Base-by-base conservation (phyloP, 768 basidiomycete species). In the Leucocoprinus birnbaumii region DNA sequence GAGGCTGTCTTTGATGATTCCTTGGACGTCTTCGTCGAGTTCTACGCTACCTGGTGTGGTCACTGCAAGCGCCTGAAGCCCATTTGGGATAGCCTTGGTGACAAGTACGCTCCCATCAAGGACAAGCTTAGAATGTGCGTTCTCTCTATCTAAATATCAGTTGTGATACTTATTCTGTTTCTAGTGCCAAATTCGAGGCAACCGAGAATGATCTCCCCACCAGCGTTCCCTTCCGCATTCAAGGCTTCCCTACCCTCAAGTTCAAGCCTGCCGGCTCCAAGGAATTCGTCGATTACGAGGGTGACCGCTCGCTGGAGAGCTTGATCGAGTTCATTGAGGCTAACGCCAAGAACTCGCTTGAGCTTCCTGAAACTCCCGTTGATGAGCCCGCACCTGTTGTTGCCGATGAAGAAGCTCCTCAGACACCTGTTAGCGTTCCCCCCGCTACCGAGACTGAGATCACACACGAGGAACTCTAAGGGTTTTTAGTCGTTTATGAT, bases 61-160 rank as follows among this genome's bases (percentile, higher is more conserved):
- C 93, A 94, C 82, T 95, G 94, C 87, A 97, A 97, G 75, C 93
- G 94, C 63, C 84, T 99, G 62, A 91, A 89, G 69, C 96, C 97
- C 11, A 91, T 75, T 38, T 99, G 94, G 93, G 95, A 98, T 57
- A 81, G 77, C 22, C 83, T 99, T 35, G 97, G 82, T 53, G 89
- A 95, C 66, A 88, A 87, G 66, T 98, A 86, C 72, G 81, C 83
- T 44, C 68, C 76, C 51, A 76, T 86, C 68, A 86, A 88, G 72
- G 87, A 94, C 65, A 81, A 80, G 35, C 63, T 97, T 53, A 61
- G 84, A 62, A 94, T 96, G 94, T 95, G 69, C 48, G 80, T 71
- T 3, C n/a, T 21, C 49, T 9, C 25, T 43, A 8, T 55, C 16
- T 24, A 9, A 24, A 38, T 44, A 43, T 34, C 16, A 11, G 26